Conservation (phyloP, 1,284 basidiomycete genomes). For the Malassezia yamatoensis region DNA sequence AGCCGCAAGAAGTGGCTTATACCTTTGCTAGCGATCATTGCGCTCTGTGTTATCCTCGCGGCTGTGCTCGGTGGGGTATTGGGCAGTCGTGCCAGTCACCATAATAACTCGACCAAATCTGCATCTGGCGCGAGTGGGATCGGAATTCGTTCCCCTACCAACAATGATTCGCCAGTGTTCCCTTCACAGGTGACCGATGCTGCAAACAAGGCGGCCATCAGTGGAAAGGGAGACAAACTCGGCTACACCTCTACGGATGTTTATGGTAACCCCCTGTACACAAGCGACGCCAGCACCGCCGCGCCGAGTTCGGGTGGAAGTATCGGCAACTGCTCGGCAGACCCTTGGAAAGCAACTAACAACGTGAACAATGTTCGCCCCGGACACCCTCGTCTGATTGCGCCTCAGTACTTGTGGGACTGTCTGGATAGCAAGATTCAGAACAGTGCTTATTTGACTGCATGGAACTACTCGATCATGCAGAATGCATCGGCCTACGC, state of each 20-base stretch:
- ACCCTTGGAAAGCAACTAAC: slow-evolving; percentile 53
- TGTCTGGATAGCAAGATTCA: slow-evolving; percentile 67
- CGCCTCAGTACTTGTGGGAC: slow-evolving; percentile 81
- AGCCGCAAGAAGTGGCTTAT: slow-evolving; percentile 1
- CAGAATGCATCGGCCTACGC: slow-evolving; percentile 69
- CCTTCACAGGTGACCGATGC: slow-evolving; percentile 47
- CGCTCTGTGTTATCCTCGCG: slow-evolving; percentile 57
- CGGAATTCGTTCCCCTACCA: slow-evolving; percentile 24
- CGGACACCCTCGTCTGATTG: slow-evolving; percentile 74
- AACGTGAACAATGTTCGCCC: slow-evolving; percentile 60
- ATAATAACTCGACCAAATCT: slow-evolving; percentile 33
- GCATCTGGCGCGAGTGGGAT: slow-evolving; percentile 23
- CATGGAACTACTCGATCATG: slow-evolving; percentile 86
- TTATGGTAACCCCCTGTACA: slow-evolving; percentile 71
- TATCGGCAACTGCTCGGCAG: slow-evolving; percentile 17
- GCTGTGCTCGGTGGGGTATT: slow-evolving; percentile 70
- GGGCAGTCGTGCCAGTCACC: slow-evolving; percentile 54
- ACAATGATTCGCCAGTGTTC: slow-evolving; percentile 20
- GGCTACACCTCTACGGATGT: slow-evolving; percentile 57
- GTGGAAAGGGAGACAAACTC: slow-evolving; percentile 61
- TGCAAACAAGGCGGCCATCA: slow-evolving; percentile 57
- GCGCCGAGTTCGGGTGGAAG: slow-evolving; percentile 20
- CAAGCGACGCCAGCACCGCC: slow-evolving; percentile 45
- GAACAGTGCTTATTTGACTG: slow-evolving; percentile 71
- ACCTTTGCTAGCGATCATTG: slow-evolving; percentile 30